Evolutionary conservation across 768 basidiomycete species (phyloP).

Genomic region (Nevesoporus exiguus): DNA sequence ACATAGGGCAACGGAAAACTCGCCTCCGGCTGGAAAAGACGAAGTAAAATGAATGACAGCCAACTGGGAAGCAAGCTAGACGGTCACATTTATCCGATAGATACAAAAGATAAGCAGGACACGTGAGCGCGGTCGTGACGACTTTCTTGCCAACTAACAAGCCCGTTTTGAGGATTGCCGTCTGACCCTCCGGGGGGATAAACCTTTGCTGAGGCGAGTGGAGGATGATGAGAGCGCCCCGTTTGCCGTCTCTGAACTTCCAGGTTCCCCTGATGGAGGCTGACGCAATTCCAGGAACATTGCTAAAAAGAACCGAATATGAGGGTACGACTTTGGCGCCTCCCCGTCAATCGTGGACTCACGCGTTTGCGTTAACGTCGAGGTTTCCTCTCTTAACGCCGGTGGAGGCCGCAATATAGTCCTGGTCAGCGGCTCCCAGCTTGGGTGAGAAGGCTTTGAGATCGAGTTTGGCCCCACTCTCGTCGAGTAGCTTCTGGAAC

Average conservation of each 20-base stretch:
- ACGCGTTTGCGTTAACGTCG: conserved; percentile 1
- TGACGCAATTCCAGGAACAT: conserved; percentile 14
- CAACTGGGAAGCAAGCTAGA: background rate
- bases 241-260: conserved; percentile 20
- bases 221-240: conserved; percentile 32
- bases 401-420: conserved; percentile 19
- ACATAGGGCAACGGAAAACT: conserved; percentile 11
- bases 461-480: background rate
- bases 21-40: conserved; percentile 6
- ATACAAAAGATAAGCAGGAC: conserved; percentile 28
- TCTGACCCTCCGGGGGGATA: conserved; percentile 14
- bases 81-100: conserved; percentile 16
- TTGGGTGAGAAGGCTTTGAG: conserved; percentile 2
- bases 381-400: conserved; percentile 18
- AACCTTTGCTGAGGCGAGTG: conserved; percentile 20
- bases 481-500: conserved; percentile 2
- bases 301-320: background rate
- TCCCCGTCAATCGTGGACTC: background rate
- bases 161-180: conserved; percentile 11
- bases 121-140: conserved; percentile 24
- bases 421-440: conserved; percentile 9
- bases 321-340: background rate
- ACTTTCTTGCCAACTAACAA: conserved; percentile 20
- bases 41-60: background rate
- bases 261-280: conserved; percentile 30